These are phyloP conservation scores for Gossypium schwendimanii DNA, from an alignment of 441 rosid genomes.

Conservation along the genomic window DNA sequence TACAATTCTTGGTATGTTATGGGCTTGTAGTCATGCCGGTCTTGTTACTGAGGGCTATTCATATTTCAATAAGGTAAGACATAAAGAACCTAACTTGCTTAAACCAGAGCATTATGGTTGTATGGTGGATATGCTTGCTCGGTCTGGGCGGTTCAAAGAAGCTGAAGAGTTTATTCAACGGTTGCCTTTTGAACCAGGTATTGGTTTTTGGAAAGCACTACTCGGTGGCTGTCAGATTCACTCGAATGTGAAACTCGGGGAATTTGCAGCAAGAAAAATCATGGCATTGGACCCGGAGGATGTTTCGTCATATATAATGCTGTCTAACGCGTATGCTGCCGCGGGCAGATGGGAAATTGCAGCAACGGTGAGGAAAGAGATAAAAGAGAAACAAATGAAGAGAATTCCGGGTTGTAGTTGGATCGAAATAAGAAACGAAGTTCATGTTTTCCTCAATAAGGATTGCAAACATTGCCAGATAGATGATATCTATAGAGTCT, in stretches of 20 bases:
- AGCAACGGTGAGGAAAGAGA: constrained; percentile 42
- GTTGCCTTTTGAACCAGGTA: constrained; percentile 63
- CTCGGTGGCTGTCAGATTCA: constrained; percentile 78
- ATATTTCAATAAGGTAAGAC: constrained; percentile 43
- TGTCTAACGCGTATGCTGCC: constrained; percentile 69
- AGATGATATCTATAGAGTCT: constrained; percentile 39
- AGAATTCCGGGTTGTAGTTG: constrained; percentile 74
- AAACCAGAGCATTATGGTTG: constrained; percentile 68
- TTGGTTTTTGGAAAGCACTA: constrained; percentile 84
- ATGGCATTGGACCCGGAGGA: constrained; percentile 61
- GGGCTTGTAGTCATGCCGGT: constrained; percentile 76
- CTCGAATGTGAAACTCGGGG: constrained; percentile 44
- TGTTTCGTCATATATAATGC: constrained; percentile 70
- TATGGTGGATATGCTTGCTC: constrained; percentile 68
- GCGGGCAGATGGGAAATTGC: constrained; percentile 61
- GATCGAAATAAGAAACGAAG: constrained; percentile 52
- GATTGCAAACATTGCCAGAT: constrained; percentile 40
- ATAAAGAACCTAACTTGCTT: constrained; percentile 30
- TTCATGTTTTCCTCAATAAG: constrained; percentile 46
- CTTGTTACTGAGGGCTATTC: constrained; percentile 55
- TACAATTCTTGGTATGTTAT: constrained; percentile 60
- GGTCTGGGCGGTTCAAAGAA: constrained; percentile 54
- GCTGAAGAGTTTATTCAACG: constrained; percentile 41
- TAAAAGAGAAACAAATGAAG: constrained; percentile 49
- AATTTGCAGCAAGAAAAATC: constrained; percentile 48